phyloP scores from a whole-genome alignment of 1,284 basidiomycete species.

The Leccinum solheimii region DNA sequence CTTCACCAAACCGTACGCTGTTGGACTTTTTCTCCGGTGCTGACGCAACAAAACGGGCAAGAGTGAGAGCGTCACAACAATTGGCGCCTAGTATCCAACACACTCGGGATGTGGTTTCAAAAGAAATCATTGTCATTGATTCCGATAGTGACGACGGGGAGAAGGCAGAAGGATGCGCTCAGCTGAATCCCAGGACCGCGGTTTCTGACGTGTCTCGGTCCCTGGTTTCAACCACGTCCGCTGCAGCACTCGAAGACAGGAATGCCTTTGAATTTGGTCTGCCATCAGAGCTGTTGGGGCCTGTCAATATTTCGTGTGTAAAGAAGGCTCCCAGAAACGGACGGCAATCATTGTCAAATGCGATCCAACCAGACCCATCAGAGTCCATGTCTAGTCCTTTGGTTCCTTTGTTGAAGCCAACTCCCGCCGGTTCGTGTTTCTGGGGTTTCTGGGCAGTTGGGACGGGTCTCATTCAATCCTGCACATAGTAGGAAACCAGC shows the following conservation, averaged over 20 bases:
- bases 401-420: conserved; percentile 15
- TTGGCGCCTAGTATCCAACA: conserved; percentile 1
- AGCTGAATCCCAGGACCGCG: neutral
- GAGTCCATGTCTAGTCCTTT: conserved; percentile 24
- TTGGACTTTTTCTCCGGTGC: conserved; percentile 50
- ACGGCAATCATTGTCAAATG: neutral
- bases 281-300: conserved; percentile 30
- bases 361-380: conserved; percentile 4
- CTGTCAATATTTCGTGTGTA: neutral
- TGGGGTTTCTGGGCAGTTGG: neutral
- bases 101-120: conserved; percentile 15
- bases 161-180: neutral
- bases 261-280: conserved; percentile 28
- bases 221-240: neutral
- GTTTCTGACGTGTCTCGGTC: conserved; percentile 1
- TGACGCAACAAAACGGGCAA: conserved; percentile 27
- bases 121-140: conserved; percentile 58
- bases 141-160: conserved; percentile 51
- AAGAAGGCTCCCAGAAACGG: neutral
- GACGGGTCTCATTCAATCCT: neutral
- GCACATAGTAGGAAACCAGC: conserved; percentile 21
- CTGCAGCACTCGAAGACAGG: conserved; percentile 12
- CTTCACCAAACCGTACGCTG: conserved; percentile 44
- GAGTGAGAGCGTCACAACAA: conserved; percentile 9
- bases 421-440: conserved; percentile 17